Evolutionary conservation across 345 rosid genomes (phyloP), one percentile per base, ranked within the genome.

Genomic region (Pistacia integerrima): DNA sequence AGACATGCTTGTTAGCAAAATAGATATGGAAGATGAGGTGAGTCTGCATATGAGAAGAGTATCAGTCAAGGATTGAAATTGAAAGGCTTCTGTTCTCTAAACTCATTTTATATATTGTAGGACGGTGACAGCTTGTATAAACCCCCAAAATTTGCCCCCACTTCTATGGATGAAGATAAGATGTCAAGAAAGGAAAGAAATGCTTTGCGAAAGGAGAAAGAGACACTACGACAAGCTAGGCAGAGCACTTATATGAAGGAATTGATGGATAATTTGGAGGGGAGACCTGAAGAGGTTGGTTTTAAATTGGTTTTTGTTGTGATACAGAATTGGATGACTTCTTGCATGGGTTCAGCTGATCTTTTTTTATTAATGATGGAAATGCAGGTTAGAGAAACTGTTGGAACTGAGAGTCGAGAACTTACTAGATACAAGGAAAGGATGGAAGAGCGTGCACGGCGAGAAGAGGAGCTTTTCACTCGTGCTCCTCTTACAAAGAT

Each of bases 261-360:
- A 70, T 54, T 93, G 81, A 83, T 92, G 84, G 87, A 93, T 78
- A 90, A 96, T n/a, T 67, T 93, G 54, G 92, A 93, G 80, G 98
- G 86, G 68, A 88, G 76, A 78, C 99, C 99, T 71, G 94, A 90
- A 82, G 99, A 93, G 91, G 98, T 94, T 51, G 11, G 86, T 76
- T 46, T 52, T 61, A 11, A 36, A 49, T 57, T 71, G n/a, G 22
- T 60, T 41, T 70, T 80, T 67, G n/a, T 36, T 44, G n/a, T 61
- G 36, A 70, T 10, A 20, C 28, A 58, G 48, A 63, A 62, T 68
- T 74, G 28, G 67, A 48, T 41, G 51, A 12, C 38, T 76, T 28
- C 35, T 54, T 51, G 11, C 66, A 14, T 71, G 56, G 41, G 67
- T 49, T 18, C 17, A 58, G 58, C 79, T 83, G 12, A 83, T 67